Base-by-base conservation (phyloP, 148 eudicot genomes). In the Heliosperma pusillum region DNA sequence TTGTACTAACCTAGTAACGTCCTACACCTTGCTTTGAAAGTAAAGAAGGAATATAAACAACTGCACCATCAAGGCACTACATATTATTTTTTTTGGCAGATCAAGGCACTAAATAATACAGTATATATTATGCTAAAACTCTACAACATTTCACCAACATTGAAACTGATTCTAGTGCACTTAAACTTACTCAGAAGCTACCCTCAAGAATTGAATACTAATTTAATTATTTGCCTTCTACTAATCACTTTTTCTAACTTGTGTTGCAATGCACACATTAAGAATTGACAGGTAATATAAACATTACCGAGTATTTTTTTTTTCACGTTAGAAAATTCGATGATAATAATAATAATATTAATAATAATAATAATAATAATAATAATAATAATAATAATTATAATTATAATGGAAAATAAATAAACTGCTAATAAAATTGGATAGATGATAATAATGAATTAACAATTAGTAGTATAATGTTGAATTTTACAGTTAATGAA, bases 131-230 rank as follows among this genome's bases (percentile, higher is more conserved):
- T 50, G 17, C 15, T 50, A 50, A 50, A 13, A 50, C 55, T 50
- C 55, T 12, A 50, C 55, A 36, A 59, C 27, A 58, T 59, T 68
- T 63, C 67, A 61, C 63, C 66, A 24, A 56, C 26, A 60, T 81
- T 67, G 71, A 73, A 68, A 72, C 73, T 72, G 71, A 80, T 80
- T 69, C 83, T 21, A 33, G 10, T 29, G 21, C 55, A 30, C 52
- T 19, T 21, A n/a, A 53, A 66, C 55, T 50, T 50, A 50, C 55
- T 50, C 55, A 50, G 17, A 50, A 50, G 55, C 55, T 50, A 50
- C 55, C 13, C 17, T 17, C 55, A 11, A 52, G 5, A 56, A 56
- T 3, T 3, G 44, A 29, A 16, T 25, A 11, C 16, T 50, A 50
- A 13, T 50, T 12, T 50, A 50, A 50, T 50, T 3, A 36, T 36